These are phyloP conservation scores for Eucalyptus erythrocorys DNA, from an alignment of 345 rosid genomes.

Conservation along the genomic window DNA sequence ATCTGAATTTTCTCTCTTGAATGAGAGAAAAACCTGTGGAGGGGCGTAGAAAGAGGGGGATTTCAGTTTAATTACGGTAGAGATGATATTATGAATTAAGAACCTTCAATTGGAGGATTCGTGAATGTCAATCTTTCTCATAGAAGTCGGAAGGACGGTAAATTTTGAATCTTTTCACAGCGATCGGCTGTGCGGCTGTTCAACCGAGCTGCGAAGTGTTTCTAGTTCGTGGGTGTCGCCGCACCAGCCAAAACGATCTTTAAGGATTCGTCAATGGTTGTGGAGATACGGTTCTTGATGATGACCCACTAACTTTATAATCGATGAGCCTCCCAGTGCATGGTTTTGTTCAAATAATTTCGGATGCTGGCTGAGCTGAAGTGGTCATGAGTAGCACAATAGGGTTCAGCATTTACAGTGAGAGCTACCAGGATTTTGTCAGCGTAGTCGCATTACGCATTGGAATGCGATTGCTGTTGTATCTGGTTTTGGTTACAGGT, in stretches of 20 bases:
- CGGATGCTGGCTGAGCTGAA: background rate
- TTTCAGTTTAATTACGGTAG: background rate
- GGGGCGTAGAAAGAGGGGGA: background rate
- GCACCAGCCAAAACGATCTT: background rate
- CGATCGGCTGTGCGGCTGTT: background rate
- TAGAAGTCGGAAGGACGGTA: background rate
- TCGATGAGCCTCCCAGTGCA: background rate
- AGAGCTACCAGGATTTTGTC: background rate
- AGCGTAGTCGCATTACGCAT: accelerated
- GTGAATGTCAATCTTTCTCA: background rate
- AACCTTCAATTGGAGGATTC: background rate
- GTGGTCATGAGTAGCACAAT: background rate
- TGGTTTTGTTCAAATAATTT: background rate
- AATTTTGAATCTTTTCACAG: background rate
- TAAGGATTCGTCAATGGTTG: background rate
- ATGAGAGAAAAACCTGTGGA: background rate
- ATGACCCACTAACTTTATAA: background rate
- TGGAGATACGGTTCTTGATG: background rate
- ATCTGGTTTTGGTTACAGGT: background rate
- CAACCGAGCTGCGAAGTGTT: background rate
- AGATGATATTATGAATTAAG: background rate
- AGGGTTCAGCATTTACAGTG: background rate
- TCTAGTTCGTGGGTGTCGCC: background rate
- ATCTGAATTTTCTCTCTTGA: background rate
- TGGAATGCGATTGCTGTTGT: background rate